Percentiles rank a stretch among this genome's conserved stretches.
Evolutionary conservation across 805 yeast species (phyloP).

Genomic region (Candida sonorensis): DNA sequence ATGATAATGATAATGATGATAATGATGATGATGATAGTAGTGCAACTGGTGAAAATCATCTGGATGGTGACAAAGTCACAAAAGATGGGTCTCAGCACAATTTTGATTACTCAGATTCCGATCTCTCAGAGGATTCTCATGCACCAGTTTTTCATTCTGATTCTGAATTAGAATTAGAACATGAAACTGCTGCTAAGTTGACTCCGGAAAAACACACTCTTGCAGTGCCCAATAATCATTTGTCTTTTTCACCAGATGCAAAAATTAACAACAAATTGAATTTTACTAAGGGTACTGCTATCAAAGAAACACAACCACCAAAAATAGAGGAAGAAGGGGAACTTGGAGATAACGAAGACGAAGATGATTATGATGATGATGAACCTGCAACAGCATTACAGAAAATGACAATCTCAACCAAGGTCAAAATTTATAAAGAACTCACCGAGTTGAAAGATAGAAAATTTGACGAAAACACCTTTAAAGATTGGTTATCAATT

Average conservation of each 20-base stretch:
- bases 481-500: constrained; percentile 22
- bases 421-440: constrained; percentile 20
- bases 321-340: too few species aligned
- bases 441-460: constrained; percentile 14
- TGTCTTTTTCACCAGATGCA: too few species aligned
- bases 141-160: constrained; percentile 6
- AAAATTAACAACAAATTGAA: too few species aligned
- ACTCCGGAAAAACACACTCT: too few species aligned
- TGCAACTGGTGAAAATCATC: too few species aligned
- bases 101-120: not conserved
- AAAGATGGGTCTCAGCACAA: too few species aligned
- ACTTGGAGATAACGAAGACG: constrained; percentile 8
- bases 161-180: constrained; percentile 2
- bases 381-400: constrained; percentile 20
- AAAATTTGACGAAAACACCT: constrained; percentile 21
- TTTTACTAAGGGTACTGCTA: too few species aligned
- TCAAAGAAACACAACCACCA: too few species aligned
- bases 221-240: too few species aligned
- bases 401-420: constrained; percentile 18
- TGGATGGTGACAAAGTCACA: too few species aligned
- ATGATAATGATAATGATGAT: constrained; percentile 1
- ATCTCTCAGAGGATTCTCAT: not conserved
- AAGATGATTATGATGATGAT: constrained; percentile 3
- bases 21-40: constrained; percentile 1
- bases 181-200: too few species aligned